Base-by-base conservation (phyloP, 768 basidiomycete genomes). In the Mycena sanguinolenta region DNA sequence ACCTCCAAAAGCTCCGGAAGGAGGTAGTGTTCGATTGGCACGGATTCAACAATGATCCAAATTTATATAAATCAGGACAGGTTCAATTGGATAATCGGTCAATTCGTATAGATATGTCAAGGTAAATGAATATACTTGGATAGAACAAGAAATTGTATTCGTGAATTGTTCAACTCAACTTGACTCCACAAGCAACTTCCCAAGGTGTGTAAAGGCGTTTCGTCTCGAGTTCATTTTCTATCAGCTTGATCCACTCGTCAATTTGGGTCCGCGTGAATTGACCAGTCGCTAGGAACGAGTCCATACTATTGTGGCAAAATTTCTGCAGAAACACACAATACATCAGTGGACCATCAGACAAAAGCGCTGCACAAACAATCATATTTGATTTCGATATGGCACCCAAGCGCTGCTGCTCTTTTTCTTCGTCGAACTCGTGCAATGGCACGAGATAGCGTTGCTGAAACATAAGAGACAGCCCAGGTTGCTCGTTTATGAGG, bases 121-220 rank as follows among this genome's bases (percentile, higher is more conserved):
- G n/a, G n/a, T n/a, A n/a, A n/a, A n/a, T n/a, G n/a, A n/a, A n/a
- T n/a, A n/a, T n/a, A n/a, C n/a, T n/a, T n/a, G n/a, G n/a, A 10
- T 34, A 5, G 32, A 34, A 34, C 32, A 34, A 34, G 32, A 34
- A 34, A 34, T 34, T 34, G 32, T 34, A 34, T 34, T 34, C 32
- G 32, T 4, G 6, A 34, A 34, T 10, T 34, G 5, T 30, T 21
- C 5, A 55, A 55, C 30, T 34, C 17, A 19, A 21, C n/a, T 60
- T 60, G 59, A 60, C 59, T 21, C 59, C 59, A 44, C 30, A 60
- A 3, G 59, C 59, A 23, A 60, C 12, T 10, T 60, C 59, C 59
- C 59, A 60, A 13, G 28, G 12, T 30, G 30, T 30, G 30, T 60
- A 32, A 44, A 44, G n/a, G 10, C 27, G 39, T 34, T 59, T 42